A percentile compares a stretch with the other conserved stretches of the same genome.
These are phyloP conservation scores for Pyrenophora teres DNA, from an alignment of 2,329 filamentous ascomycete species.

Conservation along the genomic window DNA sequence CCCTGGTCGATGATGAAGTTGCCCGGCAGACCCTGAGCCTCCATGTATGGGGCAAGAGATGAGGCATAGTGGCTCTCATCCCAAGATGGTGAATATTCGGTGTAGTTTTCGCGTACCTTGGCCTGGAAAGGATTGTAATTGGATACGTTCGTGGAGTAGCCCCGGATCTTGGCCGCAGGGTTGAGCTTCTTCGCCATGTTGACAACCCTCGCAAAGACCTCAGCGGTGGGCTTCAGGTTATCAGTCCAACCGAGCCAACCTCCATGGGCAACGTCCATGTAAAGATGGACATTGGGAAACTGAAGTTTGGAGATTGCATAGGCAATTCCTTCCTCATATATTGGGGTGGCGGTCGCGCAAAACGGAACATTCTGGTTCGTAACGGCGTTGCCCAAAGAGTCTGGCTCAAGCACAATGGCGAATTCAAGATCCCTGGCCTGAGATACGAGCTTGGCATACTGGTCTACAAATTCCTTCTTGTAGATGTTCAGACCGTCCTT, in stretches of 20 bases:
- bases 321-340: slow-evolving; percentile 38
- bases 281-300: slow-evolving; percentile 34
- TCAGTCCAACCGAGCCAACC: slow-evolving; percentile 40
- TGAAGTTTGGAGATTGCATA: slow-evolving; percentile 38
- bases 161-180: slow-evolving; percentile 30
- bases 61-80: slow-evolving; percentile 35
- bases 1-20: slow-evolving; percentile 39
- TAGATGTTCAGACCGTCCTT: slow-evolving; percentile 31
- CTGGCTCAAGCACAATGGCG: slow-evolving; percentile 37
- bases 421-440: slow-evolving; percentile 34
- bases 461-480: slow-evolving; percentile 38
- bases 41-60: slow-evolving; percentile 25
- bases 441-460: slow-evolving; percentile 30
- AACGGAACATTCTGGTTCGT: slow-evolving; percentile 32
- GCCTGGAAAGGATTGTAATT: slow-evolving; percentile 37
- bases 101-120: slow-evolving; percentile 32
- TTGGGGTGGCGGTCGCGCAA: slow-evolving; percentile 29
- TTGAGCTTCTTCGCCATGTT: slow-evolving; percentile 29
- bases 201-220: slow-evolving; percentile 33
- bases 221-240: slow-evolving; percentile 33
- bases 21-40: slow-evolving; percentile 29
- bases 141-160: slow-evolving; percentile 34
- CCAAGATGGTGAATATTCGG: slow-evolving; percentile 29
- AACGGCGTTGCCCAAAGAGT: slow-evolving; percentile 35
- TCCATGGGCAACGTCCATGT: slow-evolving; percentile 38